Evolutionary conservation across 768 basidiomycete genomes (phyloP).

Genomic region (Mycena epipterygia): DNA sequence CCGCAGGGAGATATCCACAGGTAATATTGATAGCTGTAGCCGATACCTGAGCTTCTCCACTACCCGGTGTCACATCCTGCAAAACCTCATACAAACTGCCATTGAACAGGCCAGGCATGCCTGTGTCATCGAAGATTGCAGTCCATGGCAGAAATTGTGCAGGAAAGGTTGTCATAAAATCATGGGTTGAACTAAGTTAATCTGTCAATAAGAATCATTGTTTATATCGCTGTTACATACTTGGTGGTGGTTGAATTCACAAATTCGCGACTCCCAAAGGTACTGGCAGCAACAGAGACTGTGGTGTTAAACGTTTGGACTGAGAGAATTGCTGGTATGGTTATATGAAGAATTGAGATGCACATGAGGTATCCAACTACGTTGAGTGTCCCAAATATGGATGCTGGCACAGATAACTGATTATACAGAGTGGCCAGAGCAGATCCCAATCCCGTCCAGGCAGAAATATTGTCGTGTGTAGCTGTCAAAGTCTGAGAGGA

Average conservation of each 20-base stretch:
- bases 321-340: not conserved
- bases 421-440: conserved; percentile 32
- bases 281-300: not conserved
- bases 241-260: not conserved
- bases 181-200: not conserved
- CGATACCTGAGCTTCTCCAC: not conserved
- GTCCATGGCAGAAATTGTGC: not conserved
- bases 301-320: not conserved
- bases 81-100: conserved; percentile 1
- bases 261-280: not conserved
- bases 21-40: not conserved
- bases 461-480: conserved; percentile 34
- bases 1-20: not conserved
- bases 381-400: not conserved
- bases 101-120: not conserved
- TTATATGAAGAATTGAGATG: not conserved
- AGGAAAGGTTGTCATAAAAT: not conserved
- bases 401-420: conserved; percentile 18
- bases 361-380: not conserved
- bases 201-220: not conserved
- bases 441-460: conserved; percentile 41
- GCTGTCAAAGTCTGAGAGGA: conserved; percentile 32
- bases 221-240: not conserved
- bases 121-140: not conserved
- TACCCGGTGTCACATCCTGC: not conserved